Conservation (phyloP, 306 rosid species). For the Vigna nakashimae region DNA sequence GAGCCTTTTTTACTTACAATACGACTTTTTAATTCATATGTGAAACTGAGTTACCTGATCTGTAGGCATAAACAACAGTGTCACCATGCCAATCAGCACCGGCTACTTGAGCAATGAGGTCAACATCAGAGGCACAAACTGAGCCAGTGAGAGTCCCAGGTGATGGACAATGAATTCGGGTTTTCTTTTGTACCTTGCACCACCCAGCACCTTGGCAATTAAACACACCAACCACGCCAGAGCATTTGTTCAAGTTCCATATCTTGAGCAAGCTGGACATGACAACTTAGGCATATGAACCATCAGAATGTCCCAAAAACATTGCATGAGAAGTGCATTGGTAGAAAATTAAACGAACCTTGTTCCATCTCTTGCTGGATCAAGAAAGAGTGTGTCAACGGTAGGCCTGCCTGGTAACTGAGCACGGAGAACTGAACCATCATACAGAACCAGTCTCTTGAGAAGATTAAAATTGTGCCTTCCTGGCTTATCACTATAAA, state of each 20-base stretch:
- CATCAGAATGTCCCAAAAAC: not conserved
- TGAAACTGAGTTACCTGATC: conserved; percentile 54
- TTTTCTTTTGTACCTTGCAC: conserved; percentile 86
- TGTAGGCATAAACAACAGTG: conserved; percentile 60
- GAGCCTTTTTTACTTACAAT: too few relatives aligned
- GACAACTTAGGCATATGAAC: not conserved
- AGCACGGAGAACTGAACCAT: conserved; percentile 95
- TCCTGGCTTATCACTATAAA: conserved; percentile 87
- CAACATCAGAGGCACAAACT: conserved; percentile 75
- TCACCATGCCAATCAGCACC: conserved; percentile 84
- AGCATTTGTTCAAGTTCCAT: conserved; percentile 92
- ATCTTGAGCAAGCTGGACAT: conserved; percentile 83
- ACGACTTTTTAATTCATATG: too few relatives aligned
- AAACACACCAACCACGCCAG: conserved; percentile 95
- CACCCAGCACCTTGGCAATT: conserved; percentile 99
- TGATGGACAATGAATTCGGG: conserved; percentile 73
- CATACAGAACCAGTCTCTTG: conserved; percentile 88
- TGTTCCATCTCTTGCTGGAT: conserved; percentile 91
- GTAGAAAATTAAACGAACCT: conserved; percentile 58
- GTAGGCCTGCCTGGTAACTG: conserved; percentile 93
- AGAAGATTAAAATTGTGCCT: conserved; percentile 89
- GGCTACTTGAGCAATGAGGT: conserved; percentile 65
- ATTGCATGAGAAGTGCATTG: not conserved
- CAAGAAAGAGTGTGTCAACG: conserved; percentile 77
- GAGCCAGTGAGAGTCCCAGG: conserved; percentile 78